These are phyloP conservation scores for Phytophthora aleatoria DNA, from an alignment of 352 stramenopile genomes.

Conservation along the genomic window DNA sequence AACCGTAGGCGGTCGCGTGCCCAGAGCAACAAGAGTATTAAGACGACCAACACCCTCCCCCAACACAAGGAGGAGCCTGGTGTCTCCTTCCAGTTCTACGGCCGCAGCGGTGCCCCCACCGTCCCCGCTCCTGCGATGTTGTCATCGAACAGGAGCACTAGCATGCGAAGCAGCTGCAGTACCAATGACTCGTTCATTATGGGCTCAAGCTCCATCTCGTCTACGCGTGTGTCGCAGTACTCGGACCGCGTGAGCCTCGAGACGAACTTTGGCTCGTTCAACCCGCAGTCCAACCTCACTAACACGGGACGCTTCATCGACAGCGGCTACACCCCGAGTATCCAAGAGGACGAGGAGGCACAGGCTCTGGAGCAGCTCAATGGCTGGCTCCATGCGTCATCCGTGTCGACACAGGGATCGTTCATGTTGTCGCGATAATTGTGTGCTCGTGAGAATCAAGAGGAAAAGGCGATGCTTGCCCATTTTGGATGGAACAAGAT, in stretches of 20 bases:
- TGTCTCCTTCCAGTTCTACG: slow-evolving; percentile 73
- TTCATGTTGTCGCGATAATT: slow-evolving; percentile 46
- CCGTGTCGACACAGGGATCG: slow-evolving; percentile 64
- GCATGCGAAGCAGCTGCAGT: slow-evolving; percentile 40
- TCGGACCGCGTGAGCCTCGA: slow-evolving; percentile 79
- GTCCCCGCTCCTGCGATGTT: slow-evolving; percentile 13
- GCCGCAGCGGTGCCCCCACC: slow-evolving; percentile 32
- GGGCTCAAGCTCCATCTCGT: slow-evolving; percentile 50
- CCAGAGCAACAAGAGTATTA: slow-evolving; percentile 30
- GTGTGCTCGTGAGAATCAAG: slow-evolving; percentile 11
- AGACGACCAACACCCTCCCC: slow-evolving; percentile 9
- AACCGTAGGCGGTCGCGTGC: slow-evolving; percentile 21
- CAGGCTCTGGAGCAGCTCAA: slow-evolving; percentile 63
- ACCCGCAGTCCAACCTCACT: slow-evolving; percentile 42
- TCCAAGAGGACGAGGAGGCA: slow-evolving; percentile 72
- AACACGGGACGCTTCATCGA: slow-evolving; percentile 45
- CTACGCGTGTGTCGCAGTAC: slow-evolving; percentile 43
- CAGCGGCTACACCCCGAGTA: slow-evolving; percentile 56
- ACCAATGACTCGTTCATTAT: slow-evolving; percentile 65
- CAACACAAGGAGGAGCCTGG: slow-evolving; percentile 42
- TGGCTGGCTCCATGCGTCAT: slow-evolving; percentile 66
- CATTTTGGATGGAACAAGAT: slow-evolving; percentile 45
- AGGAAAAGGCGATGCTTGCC: slow-evolving; percentile 13
- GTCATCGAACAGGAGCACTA: slow-evolving; percentile 30
- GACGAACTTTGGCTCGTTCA: slow-evolving; percentile 75